Evolutionary conservation across 177 flowering plant genomes (phyloP).

Genomic region (Vitis hybrid): DNA sequence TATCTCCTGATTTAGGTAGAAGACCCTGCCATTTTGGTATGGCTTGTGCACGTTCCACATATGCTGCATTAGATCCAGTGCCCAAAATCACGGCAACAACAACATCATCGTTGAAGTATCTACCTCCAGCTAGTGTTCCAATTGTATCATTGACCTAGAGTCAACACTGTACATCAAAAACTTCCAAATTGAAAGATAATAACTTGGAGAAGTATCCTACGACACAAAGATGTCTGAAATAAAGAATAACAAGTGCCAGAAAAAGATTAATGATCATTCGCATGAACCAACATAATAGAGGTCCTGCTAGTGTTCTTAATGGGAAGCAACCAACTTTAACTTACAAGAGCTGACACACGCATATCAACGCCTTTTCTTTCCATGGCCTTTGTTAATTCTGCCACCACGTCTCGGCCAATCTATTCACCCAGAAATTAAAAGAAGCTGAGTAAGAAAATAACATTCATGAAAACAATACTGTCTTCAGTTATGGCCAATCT

Average conservation of each 20-base stretch:
- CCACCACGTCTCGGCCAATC: constrained; percentile 47
- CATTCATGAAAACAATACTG: not conserved
- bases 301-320: too few species aligned
- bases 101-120: constrained; percentile 46
- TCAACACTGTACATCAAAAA: not conserved
- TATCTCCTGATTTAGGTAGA: constrained; percentile 37
- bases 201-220: not conserved
- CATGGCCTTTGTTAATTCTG: constrained; percentile 28
- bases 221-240: not conserved
- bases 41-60: constrained; percentile 36
- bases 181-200: not conserved
- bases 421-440: constrained; percentile 8
- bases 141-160: constrained; percentile 80
- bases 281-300: too few species aligned
- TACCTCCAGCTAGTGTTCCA: constrained; percentile 86
- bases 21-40: constrained; percentile 43
- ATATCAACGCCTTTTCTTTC: constrained; percentile 32
- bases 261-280: too few species aligned
- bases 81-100: constrained; percentile 52
- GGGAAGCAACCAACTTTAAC: not conserved
- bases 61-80: constrained; percentile 76
- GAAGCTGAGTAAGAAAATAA: not conserved
- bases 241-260: not conserved
- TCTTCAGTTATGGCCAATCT: too few species aligned
- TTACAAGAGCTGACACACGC: constrained; percentile 39